Conservation (phyloP, 257 asterid genomes). For the Nicotiana sylvestris region DNA sequence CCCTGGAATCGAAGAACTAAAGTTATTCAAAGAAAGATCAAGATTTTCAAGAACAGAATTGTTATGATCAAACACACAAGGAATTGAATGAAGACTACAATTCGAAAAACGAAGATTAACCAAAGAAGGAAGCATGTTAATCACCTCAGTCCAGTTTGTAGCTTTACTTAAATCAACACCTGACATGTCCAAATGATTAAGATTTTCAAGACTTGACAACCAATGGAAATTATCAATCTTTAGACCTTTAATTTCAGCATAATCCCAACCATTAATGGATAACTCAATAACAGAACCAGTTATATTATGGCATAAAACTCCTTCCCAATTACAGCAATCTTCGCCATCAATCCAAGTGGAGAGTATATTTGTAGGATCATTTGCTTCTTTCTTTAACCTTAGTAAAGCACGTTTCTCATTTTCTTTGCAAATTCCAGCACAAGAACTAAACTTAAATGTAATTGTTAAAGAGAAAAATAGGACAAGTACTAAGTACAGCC, state of each 20-base stretch:
- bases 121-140: slow-evolving; percentile 3
- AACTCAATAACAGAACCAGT: slow-evolving; percentile 11
- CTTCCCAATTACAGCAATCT: slow-evolving; percentile 5
- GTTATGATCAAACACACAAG: neutral
- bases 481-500: slow-evolving; percentile 6
- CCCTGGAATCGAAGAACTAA: neutral
- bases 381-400: slow-evolving; percentile 2
- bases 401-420: slow-evolving; percentile 4
- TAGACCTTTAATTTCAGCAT: neutral
- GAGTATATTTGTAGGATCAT: neutral
- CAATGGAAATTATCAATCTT: slow-evolving; percentile 4
- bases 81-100: neutral
- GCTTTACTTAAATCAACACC: slow-evolving; percentile 7
- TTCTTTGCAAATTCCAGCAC: neutral
- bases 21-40: slow-evolving; percentile 11
- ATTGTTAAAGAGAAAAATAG: neutral
- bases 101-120: neutral
- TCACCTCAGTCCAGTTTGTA: slow-evolving; percentile 11
- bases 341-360: neutral
- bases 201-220: slow-evolving; percentile 2
- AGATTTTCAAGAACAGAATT: neutral
- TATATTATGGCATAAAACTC: neutral
- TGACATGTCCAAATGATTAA: slow-evolving; percentile 1
- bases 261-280: slow-evolving; percentile 3
- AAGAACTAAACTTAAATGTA: neutral